phyloP scores from a whole-genome alignment of 2,329 filamentous ascomycete species.

The Amylocarpus encephaloides region DNA sequence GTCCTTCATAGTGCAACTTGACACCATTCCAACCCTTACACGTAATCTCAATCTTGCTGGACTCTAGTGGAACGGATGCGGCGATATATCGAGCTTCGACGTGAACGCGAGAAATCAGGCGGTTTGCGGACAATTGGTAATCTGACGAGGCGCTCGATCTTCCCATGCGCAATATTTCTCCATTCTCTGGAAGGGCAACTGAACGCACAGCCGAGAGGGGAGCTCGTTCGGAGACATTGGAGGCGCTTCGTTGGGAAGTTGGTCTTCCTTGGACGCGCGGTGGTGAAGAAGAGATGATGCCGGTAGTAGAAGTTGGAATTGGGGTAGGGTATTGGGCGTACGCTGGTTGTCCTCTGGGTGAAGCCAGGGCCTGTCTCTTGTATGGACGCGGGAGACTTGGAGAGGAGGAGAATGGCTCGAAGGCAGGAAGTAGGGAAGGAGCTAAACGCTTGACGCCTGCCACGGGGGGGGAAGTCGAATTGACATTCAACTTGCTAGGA shows the following conservation, averaged over 20 bases:
- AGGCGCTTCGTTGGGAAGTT: conserved; percentile 52
- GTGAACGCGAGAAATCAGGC: conserved; percentile 87
- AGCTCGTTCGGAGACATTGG: conserved; percentile 62
- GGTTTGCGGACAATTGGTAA: conserved; percentile 87
- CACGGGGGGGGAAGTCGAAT: conserved; percentile 24
- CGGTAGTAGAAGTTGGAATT: conserved; percentile 87
- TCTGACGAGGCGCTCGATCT: conserved; percentile 93
- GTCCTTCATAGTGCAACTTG: conserved; percentile 85
- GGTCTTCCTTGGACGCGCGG: conserved; percentile 49
- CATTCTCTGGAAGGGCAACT: conserved; percentile 72
- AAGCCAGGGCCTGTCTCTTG: conserved; percentile 58
- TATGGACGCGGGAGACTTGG: conserved; percentile 61
- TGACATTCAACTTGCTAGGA: conserved; percentile 30
- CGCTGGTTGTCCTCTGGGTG: conserved; percentile 31
- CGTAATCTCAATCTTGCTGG: conserved; percentile 76
- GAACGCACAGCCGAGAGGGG: conserved; percentile 80
- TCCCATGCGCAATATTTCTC: conserved; percentile 79
- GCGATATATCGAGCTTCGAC: conserved; percentile 80
- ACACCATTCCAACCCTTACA: conserved; percentile 96
- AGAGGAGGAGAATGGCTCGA: conserved; percentile 74
- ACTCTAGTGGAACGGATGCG: conserved; percentile 58
- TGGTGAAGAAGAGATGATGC: conserved; percentile 82
- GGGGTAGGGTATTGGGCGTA: conserved; percentile 77
- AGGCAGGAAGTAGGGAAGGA: conserved; percentile 67
- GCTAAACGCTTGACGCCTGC: conserved; percentile 54